These are phyloP conservation scores for Alnus rubra DNA, from an alignment of 306 rosid genomes.

Conservation along the genomic window DNA sequence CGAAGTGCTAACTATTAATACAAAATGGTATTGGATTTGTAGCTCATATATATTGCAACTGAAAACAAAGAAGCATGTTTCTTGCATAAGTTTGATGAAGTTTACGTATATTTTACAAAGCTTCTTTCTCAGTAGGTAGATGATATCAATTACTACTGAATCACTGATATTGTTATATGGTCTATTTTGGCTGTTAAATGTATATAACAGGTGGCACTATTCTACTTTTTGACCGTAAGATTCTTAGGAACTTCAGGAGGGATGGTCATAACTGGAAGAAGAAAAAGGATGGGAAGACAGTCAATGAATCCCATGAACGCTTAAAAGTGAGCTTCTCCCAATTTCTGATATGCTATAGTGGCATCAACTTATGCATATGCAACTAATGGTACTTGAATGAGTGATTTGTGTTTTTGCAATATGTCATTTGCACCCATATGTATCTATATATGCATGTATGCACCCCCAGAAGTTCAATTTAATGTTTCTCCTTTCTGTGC, in stretches of 20 bases:
- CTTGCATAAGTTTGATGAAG: slow-evolving; percentile 1
- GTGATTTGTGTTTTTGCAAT: neutral
- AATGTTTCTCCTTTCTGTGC: neutral
- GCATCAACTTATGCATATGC: slow-evolving; percentile 9
- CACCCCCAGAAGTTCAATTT: neutral
- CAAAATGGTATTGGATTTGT: slow-evolving; percentile 11
- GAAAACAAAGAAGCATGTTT: neutral
- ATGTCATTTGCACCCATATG: no score
- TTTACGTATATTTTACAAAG: neutral
- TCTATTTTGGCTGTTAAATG: slow-evolving; percentile 27
- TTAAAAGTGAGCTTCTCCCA: slow-evolving; percentile 71
- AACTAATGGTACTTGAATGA: slow-evolving; percentile 6
- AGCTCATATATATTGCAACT: slow-evolving; percentile 16
- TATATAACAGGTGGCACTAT: slow-evolving; percentile 89
- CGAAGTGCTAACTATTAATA: neutral
- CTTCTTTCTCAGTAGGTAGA: slow-evolving; percentile 22
- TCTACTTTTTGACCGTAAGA: slow-evolving; percentile 82
- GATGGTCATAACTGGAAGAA: slow-evolving; percentile 99
- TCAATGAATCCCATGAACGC: slow-evolving; percentile 98
- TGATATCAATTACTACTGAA: slow-evolving; percentile 22
- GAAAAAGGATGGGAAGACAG: slow-evolving; percentile 95
- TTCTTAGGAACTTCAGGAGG: slow-evolving; percentile 90
- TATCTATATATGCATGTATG: neutral
- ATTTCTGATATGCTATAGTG: slow-evolving; percentile 17
- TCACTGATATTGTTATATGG: slow-evolving; percentile 20